Evolutionary conservation across 345 rosid genomes (phyloP).

Genomic region (Eucalyptus polyanthemos): DNA sequence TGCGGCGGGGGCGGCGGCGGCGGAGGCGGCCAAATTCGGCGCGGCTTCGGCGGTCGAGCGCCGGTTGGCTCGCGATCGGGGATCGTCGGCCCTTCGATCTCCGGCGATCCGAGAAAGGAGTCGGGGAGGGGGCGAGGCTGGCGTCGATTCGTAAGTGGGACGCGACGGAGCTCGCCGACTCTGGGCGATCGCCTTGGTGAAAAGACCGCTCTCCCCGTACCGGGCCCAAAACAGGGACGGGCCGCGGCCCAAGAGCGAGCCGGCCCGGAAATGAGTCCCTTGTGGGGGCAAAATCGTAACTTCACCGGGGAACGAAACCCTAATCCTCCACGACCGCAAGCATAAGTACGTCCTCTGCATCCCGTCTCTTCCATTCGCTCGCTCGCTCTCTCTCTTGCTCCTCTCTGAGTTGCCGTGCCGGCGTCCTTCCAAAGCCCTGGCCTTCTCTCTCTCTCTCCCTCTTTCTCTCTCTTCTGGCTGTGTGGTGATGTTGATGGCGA

Average conservation of each 20-base stretch:
- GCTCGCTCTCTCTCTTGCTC: accelerated
- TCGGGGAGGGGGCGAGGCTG: neutral
- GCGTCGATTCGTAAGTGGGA: neutral
- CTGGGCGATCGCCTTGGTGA: neutral
- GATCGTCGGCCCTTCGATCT: neutral
- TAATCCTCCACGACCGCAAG: neutral
- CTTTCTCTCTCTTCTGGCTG: neutral
- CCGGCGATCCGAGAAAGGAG: neutral
- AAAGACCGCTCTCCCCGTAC: neutral
- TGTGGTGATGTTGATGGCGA: neutral
- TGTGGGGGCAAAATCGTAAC: neutral
- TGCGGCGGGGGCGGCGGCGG: neutral
- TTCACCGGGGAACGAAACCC: accelerated
- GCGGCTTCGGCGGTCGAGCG: neutral
- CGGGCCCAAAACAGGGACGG: neutral
- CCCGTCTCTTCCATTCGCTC: neutral
- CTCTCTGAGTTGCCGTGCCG: too few species aligned
- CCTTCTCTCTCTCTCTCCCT: neutral
- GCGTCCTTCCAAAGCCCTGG: too few species aligned
- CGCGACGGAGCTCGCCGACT: neutral
- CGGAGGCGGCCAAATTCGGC: neutral
- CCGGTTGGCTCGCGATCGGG: neutral
- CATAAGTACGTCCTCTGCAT: neutral
- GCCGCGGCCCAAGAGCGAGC: neutral
- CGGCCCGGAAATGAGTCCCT: neutral